Evolutionary conservation across 1,284 basidiomycete species (phyloP).

Genomic region (Sporisorium scitamineum): DNA sequence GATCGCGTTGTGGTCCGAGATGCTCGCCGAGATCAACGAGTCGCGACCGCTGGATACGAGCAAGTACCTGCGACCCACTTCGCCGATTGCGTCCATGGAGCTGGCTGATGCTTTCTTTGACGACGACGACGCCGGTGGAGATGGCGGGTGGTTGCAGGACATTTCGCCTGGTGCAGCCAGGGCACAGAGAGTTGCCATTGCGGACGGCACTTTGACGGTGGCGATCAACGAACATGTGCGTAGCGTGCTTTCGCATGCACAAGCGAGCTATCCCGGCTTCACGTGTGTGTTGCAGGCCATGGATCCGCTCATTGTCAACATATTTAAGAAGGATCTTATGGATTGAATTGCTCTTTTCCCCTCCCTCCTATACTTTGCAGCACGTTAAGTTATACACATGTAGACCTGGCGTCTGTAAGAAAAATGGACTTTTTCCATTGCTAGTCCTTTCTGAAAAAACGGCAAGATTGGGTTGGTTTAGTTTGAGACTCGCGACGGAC

Average conservation of each 20-base stretch:
- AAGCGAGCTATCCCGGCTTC: conserved; percentile 38
- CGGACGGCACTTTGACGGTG: conserved; percentile 52
- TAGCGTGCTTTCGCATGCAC: conserved; percentile 48
- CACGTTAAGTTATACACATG: too few relatives aligned
- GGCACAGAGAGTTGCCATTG: conserved; percentile 35
- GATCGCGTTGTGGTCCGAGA: conserved; percentile 63
- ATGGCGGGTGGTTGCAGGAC: conserved; percentile 59
- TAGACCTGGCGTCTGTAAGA: too few relatives aligned
- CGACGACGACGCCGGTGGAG: conserved; percentile 37
- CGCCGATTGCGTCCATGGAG: conserved; percentile 51
- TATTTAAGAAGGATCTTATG: conserved; percentile 59
- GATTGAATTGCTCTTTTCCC: not conserved
- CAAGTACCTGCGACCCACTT: conserved; percentile 42
- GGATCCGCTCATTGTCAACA: conserved; percentile 63
- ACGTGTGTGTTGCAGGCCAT: conserved; percentile 38
- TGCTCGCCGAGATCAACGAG: conserved; percentile 58
- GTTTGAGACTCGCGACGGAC: too few relatives aligned
- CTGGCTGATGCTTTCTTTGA: conserved; percentile 40
- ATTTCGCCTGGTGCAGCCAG: conserved; percentile 57
- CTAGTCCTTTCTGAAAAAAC: too few relatives aligned
- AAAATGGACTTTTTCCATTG: too few relatives aligned
- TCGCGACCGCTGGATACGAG: conserved; percentile 24
- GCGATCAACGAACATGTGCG: conserved; percentile 47
- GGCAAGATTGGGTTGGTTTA: too few relatives aligned
- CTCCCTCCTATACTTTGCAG: too few relatives aligned